A percentile compares a stretch with the other conserved stretches of the same genome.
Evolutionary conservation across 345 rosid species (phyloP).

Genomic region (Geranium brycei): DNA sequence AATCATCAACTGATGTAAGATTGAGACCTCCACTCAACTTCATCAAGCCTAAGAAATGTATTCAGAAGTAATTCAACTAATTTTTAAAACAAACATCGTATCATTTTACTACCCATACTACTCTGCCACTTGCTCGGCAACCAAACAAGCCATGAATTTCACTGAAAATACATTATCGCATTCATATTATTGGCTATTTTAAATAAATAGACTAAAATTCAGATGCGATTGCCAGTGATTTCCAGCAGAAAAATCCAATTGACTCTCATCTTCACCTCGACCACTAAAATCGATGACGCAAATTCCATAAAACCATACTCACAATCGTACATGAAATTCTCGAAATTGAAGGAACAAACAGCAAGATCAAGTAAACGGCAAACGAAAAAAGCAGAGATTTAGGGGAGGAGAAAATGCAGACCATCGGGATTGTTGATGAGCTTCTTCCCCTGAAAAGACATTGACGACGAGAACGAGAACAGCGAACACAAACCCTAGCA

Average conservation of each 20-base stretch:
- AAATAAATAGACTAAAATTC: too few species aligned
- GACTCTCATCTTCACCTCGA: neutral
- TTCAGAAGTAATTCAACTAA: too few species aligned
- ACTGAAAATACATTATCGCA: neutral
- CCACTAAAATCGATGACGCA: neutral
- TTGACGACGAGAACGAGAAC: constrained; percentile 11
- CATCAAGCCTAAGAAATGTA: too few species aligned
- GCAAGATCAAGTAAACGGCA: neutral
- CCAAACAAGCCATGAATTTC: neutral
- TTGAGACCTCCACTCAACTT: too few species aligned
- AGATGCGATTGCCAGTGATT: neutral
- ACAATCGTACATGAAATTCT: neutral
- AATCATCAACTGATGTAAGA: too few species aligned
- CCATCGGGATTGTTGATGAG: constrained; percentile 82
- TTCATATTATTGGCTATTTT: too few species aligned
- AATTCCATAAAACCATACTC: too few species aligned
- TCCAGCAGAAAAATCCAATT: neutral
- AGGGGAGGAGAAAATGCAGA: constrained; percentile 21
- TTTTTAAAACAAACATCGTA: too few species aligned
- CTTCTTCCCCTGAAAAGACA: constrained; percentile 79
- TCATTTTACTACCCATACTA: neutral
- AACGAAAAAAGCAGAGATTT: neutral
- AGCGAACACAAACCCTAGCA: constrained; percentile 8
- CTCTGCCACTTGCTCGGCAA: neutral
- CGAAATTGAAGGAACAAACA: neutral